phyloP scores from a whole-genome alignment of 176 grass and related monocot species.

The Musa schizocarpa region DNA sequence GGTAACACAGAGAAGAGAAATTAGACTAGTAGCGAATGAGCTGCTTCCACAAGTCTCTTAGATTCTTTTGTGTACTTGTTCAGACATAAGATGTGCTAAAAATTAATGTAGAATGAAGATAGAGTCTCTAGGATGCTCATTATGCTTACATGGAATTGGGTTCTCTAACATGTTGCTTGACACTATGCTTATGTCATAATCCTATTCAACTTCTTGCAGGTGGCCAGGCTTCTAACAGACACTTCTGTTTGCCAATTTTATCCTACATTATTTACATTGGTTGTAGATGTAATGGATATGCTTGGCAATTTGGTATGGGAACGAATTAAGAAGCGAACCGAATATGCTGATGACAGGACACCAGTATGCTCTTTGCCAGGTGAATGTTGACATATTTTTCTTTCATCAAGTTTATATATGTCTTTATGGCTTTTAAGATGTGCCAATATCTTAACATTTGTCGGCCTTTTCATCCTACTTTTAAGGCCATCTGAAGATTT shows the following conservation, averaged over 20 bases:
- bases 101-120: neutral
- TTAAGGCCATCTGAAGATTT: no score
- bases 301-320: conserved; percentile 24
- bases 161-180: neutral
- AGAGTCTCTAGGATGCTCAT: neutral
- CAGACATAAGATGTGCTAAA: neutral
- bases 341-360: conserved; percentile 8
- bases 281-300: conserved; percentile 22
- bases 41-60: neutral
- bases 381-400: neutral
- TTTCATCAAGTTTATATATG: neutral
- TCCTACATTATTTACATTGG: conserved; percentile 20
- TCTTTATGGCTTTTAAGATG: neutral
- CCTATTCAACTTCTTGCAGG: conserved; percentile 4
- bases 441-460: no score
- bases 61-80: neutral
- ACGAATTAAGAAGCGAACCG: conserved; percentile 16
- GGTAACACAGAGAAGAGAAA: no score
- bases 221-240: conserved; percentile 21
- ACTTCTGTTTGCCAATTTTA: conserved; percentile 21
- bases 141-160: neutral
- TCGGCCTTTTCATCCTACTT: no score
- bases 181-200: neutral
- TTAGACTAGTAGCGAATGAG: no score
- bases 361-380: conserved; percentile 3